Base-by-base conservation (phyloP, 768 basidiomycete genomes). In the Rhodotorula kratochvilovae region DNA sequence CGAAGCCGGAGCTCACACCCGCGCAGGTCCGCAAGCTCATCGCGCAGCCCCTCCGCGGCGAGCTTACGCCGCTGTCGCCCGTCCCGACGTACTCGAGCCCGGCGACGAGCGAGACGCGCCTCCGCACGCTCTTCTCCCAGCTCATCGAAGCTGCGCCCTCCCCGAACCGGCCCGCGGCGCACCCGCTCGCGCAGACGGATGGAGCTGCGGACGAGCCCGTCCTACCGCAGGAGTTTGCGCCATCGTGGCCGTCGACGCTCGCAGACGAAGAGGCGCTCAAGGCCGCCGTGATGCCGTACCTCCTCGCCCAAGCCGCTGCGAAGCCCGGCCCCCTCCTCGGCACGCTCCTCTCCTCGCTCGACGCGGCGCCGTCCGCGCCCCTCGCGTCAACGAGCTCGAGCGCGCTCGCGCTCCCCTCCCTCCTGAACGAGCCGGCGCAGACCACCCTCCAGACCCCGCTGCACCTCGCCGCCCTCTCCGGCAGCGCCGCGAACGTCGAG, bases 31-130 rank as follows among this genome's bases (percentile, higher is more conserved):
- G 91, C 64, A 82, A 86, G 51, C 84, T 95, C 31, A 85, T 96
- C 67, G 82, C 86, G 21, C 87, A 84, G 45, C 89, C 94, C 7
- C 83, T 96, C 19, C 91, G 93, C 13, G 93, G 93, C 57, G 93
- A 97, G 80, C 86, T 97, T 53, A 92, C 90, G 0, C 84, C 85
- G 33, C 78, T 84, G 35, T 77, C 83, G 23, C 79, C 85, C 13
- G 79, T 84, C 0, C 81, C 85, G 4, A 83, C 80, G 60, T 67
- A 63, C 56, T 63, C 77, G 27, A 70, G 66, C 0, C 74, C 71
- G 3, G n/a, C 36, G 56, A 59, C 67, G 55, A 51, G 48, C 33
- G 54, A 65, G 25, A 55, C 42, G 17, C 55, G 56, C 31, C 61
- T 74, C 2, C 33, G 55, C 0, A 57, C 72, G 16, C 68, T 78